phyloP scores from a whole-genome alignment of 139 green algal genomes.

The Chlamydomonas asymmetrica region DNA sequence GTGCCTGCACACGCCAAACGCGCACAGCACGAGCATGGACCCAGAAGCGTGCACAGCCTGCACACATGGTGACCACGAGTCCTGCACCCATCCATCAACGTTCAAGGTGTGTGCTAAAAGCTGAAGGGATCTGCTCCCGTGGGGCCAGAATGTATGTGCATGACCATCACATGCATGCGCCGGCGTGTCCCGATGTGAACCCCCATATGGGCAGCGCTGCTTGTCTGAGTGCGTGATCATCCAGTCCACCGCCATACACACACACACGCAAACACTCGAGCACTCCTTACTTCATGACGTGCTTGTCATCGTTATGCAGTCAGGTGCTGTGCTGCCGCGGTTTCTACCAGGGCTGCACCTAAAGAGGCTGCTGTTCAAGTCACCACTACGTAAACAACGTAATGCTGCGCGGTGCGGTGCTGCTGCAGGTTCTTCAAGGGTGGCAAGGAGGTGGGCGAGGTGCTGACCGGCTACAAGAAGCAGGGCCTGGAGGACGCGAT shows the following conservation, averaged over 20 bases:
- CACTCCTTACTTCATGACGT: neutral
- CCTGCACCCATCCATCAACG: too few species aligned
- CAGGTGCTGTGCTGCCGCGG: neutral
- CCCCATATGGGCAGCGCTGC: too few species aligned
- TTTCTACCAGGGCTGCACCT: neutral
- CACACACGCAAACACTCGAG: neutral
- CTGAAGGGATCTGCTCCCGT: too few species aligned
- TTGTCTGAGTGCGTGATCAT: too few species aligned
- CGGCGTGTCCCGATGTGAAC: too few species aligned
- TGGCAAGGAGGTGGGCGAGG: constrained; percentile 60
- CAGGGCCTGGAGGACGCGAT: constrained; percentile 62
- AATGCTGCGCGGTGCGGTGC: constrained; percentile 6
- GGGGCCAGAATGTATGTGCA: too few species aligned
- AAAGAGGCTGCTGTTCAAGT: too few species aligned
- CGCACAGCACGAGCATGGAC: neutral
- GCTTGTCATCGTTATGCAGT: neutral
- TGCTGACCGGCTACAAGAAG: constrained; percentile 81
- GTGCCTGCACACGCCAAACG: neutral
- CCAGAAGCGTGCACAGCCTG: neutral
- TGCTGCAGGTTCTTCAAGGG: too few species aligned
- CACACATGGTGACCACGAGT: neutral
- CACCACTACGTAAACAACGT: neutral
- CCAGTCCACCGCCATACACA: too few species aligned
- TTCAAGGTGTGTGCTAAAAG: too few species aligned
- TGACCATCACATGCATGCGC: too few species aligned